Evolutionary conservation across 495 filamentous ascomycete species (phyloP), one percentile per base, ranked within the genome.

Genomic region (Penicillium canariense): DNA sequence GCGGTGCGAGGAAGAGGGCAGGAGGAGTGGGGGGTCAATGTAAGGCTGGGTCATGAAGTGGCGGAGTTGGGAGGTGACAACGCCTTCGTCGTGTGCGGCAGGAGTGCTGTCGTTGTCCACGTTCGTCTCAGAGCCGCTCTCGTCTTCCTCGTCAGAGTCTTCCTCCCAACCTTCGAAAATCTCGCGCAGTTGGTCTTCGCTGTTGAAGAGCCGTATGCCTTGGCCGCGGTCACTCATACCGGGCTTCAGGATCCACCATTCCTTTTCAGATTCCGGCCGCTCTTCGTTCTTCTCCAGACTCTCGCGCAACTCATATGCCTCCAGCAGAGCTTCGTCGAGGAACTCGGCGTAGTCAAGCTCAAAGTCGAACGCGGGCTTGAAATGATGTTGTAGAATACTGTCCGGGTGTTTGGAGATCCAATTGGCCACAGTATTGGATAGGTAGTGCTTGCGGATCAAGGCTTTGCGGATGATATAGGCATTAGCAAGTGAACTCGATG

Each of bases 161-260:
- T 87, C 87, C 15, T 86, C 83, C 88, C 92, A 97, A 57, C 85
- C 84, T 52, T 95, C 88, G 61, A 97, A 98, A 25, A 98, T 91
- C 17, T 71, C 79, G 38, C 84, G 84, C 14, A 98, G 71, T 63
- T 96, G 85, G 45, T 84, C 84, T 70, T 91, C 87, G 34, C 83
- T 88, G 63, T 82, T 87, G 69, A 98, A 98, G 2, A 98, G 75
- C 32, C 90, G 73, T 36, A 98, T 94, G 2, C 94, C 94, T 65
- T 96, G 90, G 2, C 93, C 94, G 4, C 92, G 82, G 65, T 97
- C 94, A 70, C 90, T 96, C 94, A 98, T 97, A 1, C 92, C 84
- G 0, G 94, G 94, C 66, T 98, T 98, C 35, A 97, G 71, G 56
- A 97, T 96, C 94, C 94, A 98, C 93, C 93, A 98, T 71, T 95